These are phyloP conservation scores for Bodo saltans DNA, from an alignment of 78 protist genomes.

Conservation along the genomic window DNA sequence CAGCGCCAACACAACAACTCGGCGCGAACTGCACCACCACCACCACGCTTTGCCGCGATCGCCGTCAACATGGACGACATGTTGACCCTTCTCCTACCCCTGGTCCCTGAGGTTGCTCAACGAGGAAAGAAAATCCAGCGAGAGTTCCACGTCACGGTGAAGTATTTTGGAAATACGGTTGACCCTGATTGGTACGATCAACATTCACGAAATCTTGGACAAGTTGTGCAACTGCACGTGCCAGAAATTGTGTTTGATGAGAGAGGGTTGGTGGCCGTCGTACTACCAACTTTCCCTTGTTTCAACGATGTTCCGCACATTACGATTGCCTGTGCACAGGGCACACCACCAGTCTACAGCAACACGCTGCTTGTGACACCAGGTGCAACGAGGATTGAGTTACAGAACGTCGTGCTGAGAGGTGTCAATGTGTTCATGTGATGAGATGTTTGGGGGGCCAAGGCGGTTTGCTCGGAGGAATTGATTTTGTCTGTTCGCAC, in stretches of 20 bases:
- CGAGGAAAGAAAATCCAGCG: neutral
- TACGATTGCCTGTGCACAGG: neutral
- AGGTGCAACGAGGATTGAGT: too few relatives aligned
- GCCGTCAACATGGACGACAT: too few relatives aligned
- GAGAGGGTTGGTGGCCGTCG: neutral
- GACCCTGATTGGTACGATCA: neutral
- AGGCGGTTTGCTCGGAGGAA: too few relatives aligned
- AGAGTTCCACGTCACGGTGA: neutral
- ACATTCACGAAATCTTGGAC: neutral
- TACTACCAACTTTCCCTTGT: neutral
- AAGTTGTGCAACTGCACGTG: neutral
- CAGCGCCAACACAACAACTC: too few relatives aligned
- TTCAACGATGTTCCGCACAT: neutral
- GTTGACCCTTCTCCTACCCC: too few relatives aligned
- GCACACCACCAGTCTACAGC: neutral
- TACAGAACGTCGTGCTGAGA: too few relatives aligned
- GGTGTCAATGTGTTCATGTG: too few relatives aligned
- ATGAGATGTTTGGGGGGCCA: too few relatives aligned
- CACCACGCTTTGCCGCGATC: too few relatives aligned
- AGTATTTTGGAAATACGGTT: neutral
- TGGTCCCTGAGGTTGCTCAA: neutral
- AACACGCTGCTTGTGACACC: neutral
- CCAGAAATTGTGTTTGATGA: neutral
- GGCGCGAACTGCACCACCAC: too few relatives aligned
- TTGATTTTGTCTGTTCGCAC: too few relatives aligned